A percentile compares a stretch with the other conserved stretches of the same genome.
phyloP scores from a whole-genome alignment of 2,329 filamentous ascomycete species.

The Daldinia sp. region DNA sequence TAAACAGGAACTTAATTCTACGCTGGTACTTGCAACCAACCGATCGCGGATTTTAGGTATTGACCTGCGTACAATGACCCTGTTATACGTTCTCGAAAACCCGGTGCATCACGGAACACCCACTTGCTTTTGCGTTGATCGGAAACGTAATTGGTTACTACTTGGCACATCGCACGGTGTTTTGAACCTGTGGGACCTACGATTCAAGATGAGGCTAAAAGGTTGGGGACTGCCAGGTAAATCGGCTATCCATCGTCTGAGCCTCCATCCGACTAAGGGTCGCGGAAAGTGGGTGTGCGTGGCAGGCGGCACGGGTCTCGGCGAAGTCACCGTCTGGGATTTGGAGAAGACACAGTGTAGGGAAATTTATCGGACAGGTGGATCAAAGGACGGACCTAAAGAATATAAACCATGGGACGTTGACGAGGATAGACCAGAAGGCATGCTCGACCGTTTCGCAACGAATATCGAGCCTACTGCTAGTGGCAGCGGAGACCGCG shows the following conservation, averaged over 20 bases:
- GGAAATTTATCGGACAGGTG: constrained; percentile 82
- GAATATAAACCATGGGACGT: constrained; percentile 86
- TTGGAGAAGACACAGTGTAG: constrained; percentile 88
- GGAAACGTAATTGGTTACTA: constrained; percentile 87
- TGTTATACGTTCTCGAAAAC: constrained; percentile 83
- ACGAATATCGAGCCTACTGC: constrained; percentile 72
- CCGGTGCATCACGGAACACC: constrained; percentile 91
- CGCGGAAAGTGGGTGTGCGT: constrained; percentile 88
- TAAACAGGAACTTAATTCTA: constrained; percentile 81
- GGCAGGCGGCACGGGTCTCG: constrained; percentile 83
- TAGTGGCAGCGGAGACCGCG: constrained; percentile 63
- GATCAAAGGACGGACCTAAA: constrained; percentile 66
- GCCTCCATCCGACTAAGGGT: constrained; percentile 79
- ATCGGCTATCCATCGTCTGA: constrained; percentile 79
- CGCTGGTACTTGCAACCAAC: constrained; percentile 86
- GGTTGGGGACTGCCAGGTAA: constrained; percentile 88
- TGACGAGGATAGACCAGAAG: constrained; percentile 87
- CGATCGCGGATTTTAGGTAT: constrained; percentile 83
- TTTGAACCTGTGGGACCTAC: constrained; percentile 92
- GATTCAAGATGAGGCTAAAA: constrained; percentile 88
- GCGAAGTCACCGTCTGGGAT: constrained; percentile 95
- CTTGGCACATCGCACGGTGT: constrained; percentile 93
- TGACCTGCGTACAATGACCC: constrained; percentile 85
- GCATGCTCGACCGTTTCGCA: constrained; percentile 86
- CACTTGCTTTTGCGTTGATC: constrained; percentile 89